phyloP scores from a whole-genome alignment of 2,329 filamentous ascomycete genomes.

The Pestalotiopsis sp. region DNA sequence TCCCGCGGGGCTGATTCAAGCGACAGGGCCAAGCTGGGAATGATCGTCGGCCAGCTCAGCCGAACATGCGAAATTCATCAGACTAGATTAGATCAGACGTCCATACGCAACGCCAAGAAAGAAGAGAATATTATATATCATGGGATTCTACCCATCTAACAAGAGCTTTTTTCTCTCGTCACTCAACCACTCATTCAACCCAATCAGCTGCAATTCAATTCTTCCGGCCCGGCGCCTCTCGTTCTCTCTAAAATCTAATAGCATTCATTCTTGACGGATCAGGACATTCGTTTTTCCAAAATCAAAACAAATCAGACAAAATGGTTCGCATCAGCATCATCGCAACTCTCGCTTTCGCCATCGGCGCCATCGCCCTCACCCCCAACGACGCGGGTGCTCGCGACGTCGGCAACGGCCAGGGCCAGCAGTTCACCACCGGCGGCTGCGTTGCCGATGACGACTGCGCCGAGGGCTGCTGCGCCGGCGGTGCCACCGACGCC shows the following conservation, averaged over 20 bases:
- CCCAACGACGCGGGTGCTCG: constrained; percentile 9
- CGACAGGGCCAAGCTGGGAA: not conserved
- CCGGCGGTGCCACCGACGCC: constrained; percentile 16
- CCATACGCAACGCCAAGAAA: not conserved
- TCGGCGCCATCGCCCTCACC: constrained; percentile 7
- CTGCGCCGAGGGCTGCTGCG: constrained; percentile 32
- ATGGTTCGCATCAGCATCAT: constrained; percentile 13
- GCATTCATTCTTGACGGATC: not conserved
- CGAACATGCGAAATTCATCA: not conserved
- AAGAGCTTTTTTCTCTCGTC: not conserved
- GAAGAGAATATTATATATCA: not conserved
- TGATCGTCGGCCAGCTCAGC: not conserved
- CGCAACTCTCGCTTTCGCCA: constrained; percentile 9
- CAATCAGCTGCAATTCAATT: not conserved
- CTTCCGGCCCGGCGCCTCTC: constrained; percentile 9
- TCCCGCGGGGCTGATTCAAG: not conserved
- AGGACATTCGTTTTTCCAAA: constrained; percentile 1
- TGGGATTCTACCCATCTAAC: not conserved
- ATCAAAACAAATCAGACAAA: not conserved
- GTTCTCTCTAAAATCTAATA: constrained; percentile 1
- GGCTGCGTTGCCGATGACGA: constrained; percentile 35
- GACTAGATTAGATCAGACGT: not conserved
- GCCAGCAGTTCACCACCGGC: constrained; percentile 37
- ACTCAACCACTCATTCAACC: not conserved
- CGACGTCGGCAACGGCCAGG: constrained; percentile 15